Evolutionary conservation across 78 protist species (phyloP), one percentile per base, ranked within the genome.

Genomic region (Thecamonas trahens): DNA sequence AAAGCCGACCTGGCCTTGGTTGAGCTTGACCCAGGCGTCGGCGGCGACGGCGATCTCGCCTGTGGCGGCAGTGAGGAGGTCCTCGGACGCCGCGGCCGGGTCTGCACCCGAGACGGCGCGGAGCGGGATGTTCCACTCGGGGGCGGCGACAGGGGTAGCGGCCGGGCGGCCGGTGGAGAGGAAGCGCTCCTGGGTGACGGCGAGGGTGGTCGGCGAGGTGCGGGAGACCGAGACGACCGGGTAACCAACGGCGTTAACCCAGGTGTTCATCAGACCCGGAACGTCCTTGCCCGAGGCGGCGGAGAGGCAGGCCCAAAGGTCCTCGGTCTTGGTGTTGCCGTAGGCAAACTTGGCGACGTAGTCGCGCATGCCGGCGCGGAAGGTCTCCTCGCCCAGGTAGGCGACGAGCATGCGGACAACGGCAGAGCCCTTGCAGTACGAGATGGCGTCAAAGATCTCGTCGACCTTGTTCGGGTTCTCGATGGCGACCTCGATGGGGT

Each of bases 371-470:
- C 93, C 97, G 28, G n/a, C n/a, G n/a, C 79, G 35, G 80, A 93
- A 90, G 22, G 6, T n/a, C 39, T 77, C 87, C n/a, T 64, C 72
- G 39, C 95, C 97, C 24, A 88, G 31, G 52, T 60, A 62, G 26
- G 31, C 47, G 18, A 57, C 83, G 15, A 88, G 58, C 95, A 90
- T 90, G 52, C 90, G 80, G 49, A 93, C 88, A 11, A 90, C 77
- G 28, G 84, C 69, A 3, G 86, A 68, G 53, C 89, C 87, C 47
- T 88, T 88, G 58, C 44, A 4, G 61, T 86, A 93, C 4, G 77
- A 55, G 62, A 91, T 94, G 31, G 83, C 83, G 67, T 91, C 97
- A 40, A 94, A 94, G 45, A 91, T 90, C 37, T 91, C 95, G 50
- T 82, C 63, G 38, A 94, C 59, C 64, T 94, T 77, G 20, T 37